These are phyloP conservation scores for Penicillium polonicum DNA, from an alignment of 2,329 filamentous ascomycete species.

Conservation along the genomic window DNA sequence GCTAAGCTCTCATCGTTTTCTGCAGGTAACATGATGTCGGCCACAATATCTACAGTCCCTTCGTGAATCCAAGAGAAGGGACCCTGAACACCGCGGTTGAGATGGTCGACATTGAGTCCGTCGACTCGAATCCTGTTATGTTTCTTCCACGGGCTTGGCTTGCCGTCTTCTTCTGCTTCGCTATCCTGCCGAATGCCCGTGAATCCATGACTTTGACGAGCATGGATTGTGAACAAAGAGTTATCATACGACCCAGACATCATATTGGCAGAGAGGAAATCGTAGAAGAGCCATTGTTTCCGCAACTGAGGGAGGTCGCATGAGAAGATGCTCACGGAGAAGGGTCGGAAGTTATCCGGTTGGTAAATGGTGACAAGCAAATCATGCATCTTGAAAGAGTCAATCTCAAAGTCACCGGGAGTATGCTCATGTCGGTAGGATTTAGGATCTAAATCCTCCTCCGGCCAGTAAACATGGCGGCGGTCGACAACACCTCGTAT, in stretches of 20 bases:
- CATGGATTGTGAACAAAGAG: conserved; percentile 95
- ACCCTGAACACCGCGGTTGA: conserved; percentile 88
- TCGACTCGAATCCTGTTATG: conserved; percentile 91
- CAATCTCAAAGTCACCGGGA: conserved; percentile 93
- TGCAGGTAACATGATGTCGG: conserved; percentile 89
- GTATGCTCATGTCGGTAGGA: conserved; percentile 84
- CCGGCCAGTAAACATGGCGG: conserved; percentile 73
- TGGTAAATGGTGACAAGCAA: conserved; percentile 89
- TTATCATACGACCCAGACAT: conserved; percentile 96
- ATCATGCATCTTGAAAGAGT: conserved; percentile 95
- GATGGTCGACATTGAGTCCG: conserved; percentile 88
- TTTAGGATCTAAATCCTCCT: conserved; percentile 72
- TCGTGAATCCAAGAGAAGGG: conserved; percentile 98
- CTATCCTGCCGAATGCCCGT: conserved; percentile 62
- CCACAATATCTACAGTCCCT: conserved; percentile 93
- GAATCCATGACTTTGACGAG: conserved; percentile 80
- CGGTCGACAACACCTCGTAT: conserved; percentile 90
- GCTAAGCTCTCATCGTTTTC: conserved; percentile 85
- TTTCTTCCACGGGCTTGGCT: conserved; percentile 84
- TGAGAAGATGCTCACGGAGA: conserved; percentile 91
- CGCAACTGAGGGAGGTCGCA: conserved; percentile 89
- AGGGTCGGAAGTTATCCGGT: conserved; percentile 86
- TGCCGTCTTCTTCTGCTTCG: conserved; percentile 59
- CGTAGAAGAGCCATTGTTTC: conserved; percentile 97
- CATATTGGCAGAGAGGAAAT: conserved; percentile 90